Evolutionary conservation across 208 protist species (phyloP).

Genomic region (Acanthamoeba castellanii): DNA sequence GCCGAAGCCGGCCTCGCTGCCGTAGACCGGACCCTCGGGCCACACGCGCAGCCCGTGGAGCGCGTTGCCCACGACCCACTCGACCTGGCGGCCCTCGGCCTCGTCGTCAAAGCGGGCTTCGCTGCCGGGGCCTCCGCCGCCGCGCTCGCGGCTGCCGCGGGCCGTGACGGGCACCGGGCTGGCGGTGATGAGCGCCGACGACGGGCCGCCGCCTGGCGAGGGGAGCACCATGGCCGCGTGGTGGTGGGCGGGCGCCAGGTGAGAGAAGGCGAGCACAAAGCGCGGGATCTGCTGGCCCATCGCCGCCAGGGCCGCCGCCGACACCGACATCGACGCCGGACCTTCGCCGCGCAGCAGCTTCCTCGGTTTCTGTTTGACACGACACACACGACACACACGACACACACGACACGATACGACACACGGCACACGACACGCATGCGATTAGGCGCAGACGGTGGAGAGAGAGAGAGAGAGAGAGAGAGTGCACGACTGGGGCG

Average conservation of each 20-base stretch:
- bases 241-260: not conserved
- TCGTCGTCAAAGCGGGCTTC: not conserved
- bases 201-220: not conserved
- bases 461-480: not conserved
- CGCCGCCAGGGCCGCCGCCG: not conserved
- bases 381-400: no score
- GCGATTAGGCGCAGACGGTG: no score
- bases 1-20: slow-evolving; percentile 1
- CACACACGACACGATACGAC: no score
- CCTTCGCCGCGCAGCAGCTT: not conserved
- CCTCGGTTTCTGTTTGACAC: not conserved
- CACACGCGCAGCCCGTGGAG: slow-evolving; percentile 6
- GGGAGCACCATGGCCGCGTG: not conserved
- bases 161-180: not conserved
- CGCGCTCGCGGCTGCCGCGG: not conserved
- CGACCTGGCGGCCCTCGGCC: not conserved
- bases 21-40: slow-evolving; percentile 36
- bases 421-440: not conserved
- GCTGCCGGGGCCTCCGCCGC: not conserved
- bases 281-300: slow-evolving; percentile 11
- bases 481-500: not conserved
- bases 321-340: not conserved
- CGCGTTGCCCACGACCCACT: slow-evolving; percentile 19
- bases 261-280: not conserved
- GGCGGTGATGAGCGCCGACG: not conserved